Evolutionary conservation across 23 red algal genomes (phyloP), one percentile per base, ranked within the genome.

Genomic region (Gracilaria gracilis): DNA sequence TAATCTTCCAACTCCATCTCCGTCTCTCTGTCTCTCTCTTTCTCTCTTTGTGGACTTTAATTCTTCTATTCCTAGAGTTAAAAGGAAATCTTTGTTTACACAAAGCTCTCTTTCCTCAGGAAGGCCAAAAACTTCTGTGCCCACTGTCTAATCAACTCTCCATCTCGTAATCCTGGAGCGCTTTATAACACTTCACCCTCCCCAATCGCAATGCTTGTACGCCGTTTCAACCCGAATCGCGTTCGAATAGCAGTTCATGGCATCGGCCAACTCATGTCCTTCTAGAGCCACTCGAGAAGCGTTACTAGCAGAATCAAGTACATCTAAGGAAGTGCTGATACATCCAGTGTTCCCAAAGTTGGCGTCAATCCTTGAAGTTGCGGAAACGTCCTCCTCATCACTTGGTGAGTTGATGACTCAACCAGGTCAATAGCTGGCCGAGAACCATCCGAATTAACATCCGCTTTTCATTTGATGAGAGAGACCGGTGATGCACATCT

Each of bases 1-100:
- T 84, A 92, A 49, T 92, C 89, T 62, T 92, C 89, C 34, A 92
- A 48, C 5, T 79, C 89, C 89, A 92, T n/a, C n/a, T n/a, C n/a
- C n/a, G n/a, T n/a, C n/a, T n/a, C n/a, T n/a, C n/a, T n/a, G n/a
- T n/a, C n/a, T n/a, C n/a, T n/a, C n/a, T n/a, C n/a, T n/a, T n/a
- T n/a, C n/a, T n/a, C n/a, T n/a, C n/a, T n/a, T n/a, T n/a, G n/a
- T n/a, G n/a, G n/a, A n/a, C n/a, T n/a, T n/a, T n/a, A n/a, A n/a
- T n/a, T n/a, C n/a, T n/a, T n/a, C n/a, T n/a, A n/a, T n/a, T n/a
- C n/a, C n/a, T n/a, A n/a, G n/a, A n/a, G n/a, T n/a, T n/a, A n/a
- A n/a, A n/a, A n/a, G n/a, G n/a, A n/a, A n/a, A n/a, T n/a, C n/a
- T n/a, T n/a, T n/a, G n/a, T n/a, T n/a, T n/a, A n/a, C n/a, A n/a